Evolutionary conservation across 495 filamentous ascomycete genomes (phyloP), one percentile per base, ranked within the genome.

Genomic region (Geoglossum glabrum): DNA sequence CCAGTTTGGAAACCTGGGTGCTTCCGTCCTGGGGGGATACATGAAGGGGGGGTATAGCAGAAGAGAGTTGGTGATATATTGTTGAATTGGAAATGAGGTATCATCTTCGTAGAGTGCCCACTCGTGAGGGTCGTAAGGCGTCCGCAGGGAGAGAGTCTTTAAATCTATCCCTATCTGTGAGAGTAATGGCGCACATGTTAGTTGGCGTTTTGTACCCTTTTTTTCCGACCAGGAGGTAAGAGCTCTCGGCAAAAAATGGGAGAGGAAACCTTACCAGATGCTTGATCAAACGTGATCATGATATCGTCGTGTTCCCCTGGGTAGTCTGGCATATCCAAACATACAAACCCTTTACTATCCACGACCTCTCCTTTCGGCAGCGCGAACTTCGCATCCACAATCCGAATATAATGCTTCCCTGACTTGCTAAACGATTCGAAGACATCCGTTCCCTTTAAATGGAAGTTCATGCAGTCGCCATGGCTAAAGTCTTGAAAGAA

Each of bases 251-350:
- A 3, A 9, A 15, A 23, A 25, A 33, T 56, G 23, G 26, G 21
- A 11, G 26, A 2, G 30, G n/a, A 52, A 61, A 43, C 77, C 85
- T 68, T 73, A 95, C 88, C 85, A 63, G 76, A 67, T 65, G 83
- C 83, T 28, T 71, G 80, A 46, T 93, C 86, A 73, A 95, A 95
- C 26, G 79, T 64, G 63, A 95, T 83, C 25, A 80, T 73, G 63
- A 95, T 84, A 70, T 95, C 89, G 69, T 94, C 89, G 67, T 93
- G 86, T 70, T 93, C 87, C 21, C 84, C 82, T 0, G 87, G 84
- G 70, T 90, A 88, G 56, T 93, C 89, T 4, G 85, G 83, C 74
- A 85, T 74, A 66, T 95, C 89, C 58, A 94, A 68, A 65, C 83
- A 89, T 23, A 92, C 72, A 70, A 90, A 94, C 25, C 76, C 74